phyloP scores from a whole-genome alignment of 345 rosid species.

The Nephelium lappaceum region DNA sequence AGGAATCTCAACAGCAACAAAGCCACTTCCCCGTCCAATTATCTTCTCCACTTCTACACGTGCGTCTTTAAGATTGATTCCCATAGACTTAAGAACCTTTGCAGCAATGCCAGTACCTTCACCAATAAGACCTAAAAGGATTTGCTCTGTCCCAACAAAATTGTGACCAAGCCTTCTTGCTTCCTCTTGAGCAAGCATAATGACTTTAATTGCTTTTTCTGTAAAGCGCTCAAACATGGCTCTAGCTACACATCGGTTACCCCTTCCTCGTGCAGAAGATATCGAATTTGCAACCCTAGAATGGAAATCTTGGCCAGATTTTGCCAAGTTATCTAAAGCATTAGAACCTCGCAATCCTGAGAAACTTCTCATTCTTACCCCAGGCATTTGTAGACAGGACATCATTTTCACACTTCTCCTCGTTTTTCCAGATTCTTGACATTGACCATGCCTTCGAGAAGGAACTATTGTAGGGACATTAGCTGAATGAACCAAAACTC shows the following conservation, averaged over 20 bases:
- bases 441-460: conserved; percentile 41
- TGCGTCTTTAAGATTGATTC: conserved; percentile 91
- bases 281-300: conserved; percentile 42
- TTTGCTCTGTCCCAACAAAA: conserved; percentile 97
- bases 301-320: conserved; percentile 46
- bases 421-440: conserved; percentile 49
- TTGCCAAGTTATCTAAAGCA: conserved; percentile 43
- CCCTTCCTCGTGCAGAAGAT: conserved; percentile 48
- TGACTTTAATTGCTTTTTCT: conserved; percentile 93
- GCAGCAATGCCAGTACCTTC: conserved; percentile 99
- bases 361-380: conserved; percentile 50
- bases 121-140: conserved; percentile 84
- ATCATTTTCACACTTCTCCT: conserved; percentile 51
- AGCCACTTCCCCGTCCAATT: conserved; percentile 95
- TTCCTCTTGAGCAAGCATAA: conserved; percentile 97
- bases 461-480: conserved; percentile 44
- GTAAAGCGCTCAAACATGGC: conserved; percentile 98
- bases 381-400: conserved; percentile 36
- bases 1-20: conserved; percentile 95
- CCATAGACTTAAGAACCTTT: conserved; percentile 94
- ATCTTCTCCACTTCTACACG: conserved; percentile 98
- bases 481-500: conserved; percentile 61
- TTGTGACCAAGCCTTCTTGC: conserved; percentile 96
- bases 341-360: conserved; percentile 61
- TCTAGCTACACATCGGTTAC: conserved; percentile 49